A percentile compares a stretch with the other conserved stretches of the same genome.
phyloP scores from a whole-genome alignment of 1,284 basidiomycete genomes.

The Cryptococcus sp. region DNA sequence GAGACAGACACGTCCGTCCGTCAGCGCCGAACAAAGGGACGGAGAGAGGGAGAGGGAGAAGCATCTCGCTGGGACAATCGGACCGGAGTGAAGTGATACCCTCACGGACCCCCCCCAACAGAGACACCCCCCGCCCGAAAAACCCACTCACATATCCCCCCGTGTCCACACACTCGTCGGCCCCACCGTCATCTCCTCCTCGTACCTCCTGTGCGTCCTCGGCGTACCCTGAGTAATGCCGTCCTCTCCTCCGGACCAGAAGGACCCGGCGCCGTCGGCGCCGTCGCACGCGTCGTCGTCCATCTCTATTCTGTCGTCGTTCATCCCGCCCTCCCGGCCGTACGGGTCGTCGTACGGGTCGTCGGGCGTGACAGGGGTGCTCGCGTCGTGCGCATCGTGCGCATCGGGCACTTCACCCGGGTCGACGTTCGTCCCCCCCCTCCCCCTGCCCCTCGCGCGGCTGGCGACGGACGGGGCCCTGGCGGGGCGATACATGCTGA shows the following conservation, averaged over 20 bases:
- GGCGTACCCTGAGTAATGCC: conserved; percentile 23
- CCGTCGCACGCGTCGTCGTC: not conserved
- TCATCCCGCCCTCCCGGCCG: too few relatives aligned
- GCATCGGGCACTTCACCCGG: conserved; percentile 16
- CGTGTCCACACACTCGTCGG: conserved; percentile 23
- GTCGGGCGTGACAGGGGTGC: not conserved
- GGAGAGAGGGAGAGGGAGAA: not conserved
- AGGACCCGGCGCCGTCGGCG: conserved; percentile 8
- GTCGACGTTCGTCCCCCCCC: conserved; percentile 38
- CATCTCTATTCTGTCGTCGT: not conserved
- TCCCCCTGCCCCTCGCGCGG: conserved; percentile 7
- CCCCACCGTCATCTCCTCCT: conserved; percentile 29
- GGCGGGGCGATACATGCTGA: conserved; percentile 36
- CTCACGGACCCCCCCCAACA: too few relatives aligned
- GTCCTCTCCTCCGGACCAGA: conserved; percentile 10
- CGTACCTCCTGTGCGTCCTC: conserved; percentile 11
- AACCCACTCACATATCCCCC: conserved; percentile 25
- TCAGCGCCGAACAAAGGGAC: not conserved
- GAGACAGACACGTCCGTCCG: too few relatives aligned
- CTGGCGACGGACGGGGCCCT: conserved; percentile 12
- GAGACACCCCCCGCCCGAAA: too few relatives aligned
- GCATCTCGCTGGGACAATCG: too few relatives aligned
- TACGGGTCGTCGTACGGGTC: conserved; percentile 11
- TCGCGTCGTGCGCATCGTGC: too few relatives aligned
- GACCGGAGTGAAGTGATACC: too few relatives aligned